Evolutionary conservation across 305 asterid species (phyloP), one percentile per base, ranked within the genome.

Genomic region (Caryopteris hybrid): DNA sequence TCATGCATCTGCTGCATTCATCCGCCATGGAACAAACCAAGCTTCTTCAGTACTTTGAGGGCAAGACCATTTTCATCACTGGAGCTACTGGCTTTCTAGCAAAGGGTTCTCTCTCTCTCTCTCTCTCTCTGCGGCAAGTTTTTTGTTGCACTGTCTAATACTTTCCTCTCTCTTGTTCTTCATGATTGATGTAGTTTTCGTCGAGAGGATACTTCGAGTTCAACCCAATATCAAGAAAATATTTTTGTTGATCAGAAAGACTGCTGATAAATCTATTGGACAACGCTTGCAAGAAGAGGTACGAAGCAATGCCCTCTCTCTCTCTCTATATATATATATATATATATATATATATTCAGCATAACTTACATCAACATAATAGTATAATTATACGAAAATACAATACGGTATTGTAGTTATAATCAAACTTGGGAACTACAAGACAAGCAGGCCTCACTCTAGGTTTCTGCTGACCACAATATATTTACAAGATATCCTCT

Each of bases 271-370:
- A 20, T 65, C 81, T 0, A 54, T 53, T 2, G 50, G 41, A 58
- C 79, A 74, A 52, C 85, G 88, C 12, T 66, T 86, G 33, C 72
- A 61, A 1, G 76, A 79, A 21, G 90, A 86, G 90, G 90, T 84
- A 53, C 14, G n/a, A 5, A 1, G 31, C 16, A 38, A 38, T n/a
- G n/a, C n/a, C n/a, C n/a, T n/a, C n/a, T n/a, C n/a, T n/a, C n/a
- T n/a, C n/a, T n/a, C n/a, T n/a, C n/a, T n/a, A n/a, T n/a, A n/a
- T n/a, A n/a, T n/a, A n/a, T n/a, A n/a, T n/a, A n/a, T n/a, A n/a
- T n/a, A n/a, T n/a, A n/a, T n/a, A n/a, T n/a, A n/a, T n/a, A n/a
- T n/a, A n/a, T n/a, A n/a, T n/a, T n/a, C n/a, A n/a, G n/a, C n/a
- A n/a, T n/a, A n/a, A n/a, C n/a, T n/a, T n/a, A n/a, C n/a, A n/a